A percentile compares a stretch with the other conserved stretches of the same genome.
phyloP scores from a whole-genome alignment of 1,284 basidiomycete species.

The Vanrija pseudolonga region DNA sequence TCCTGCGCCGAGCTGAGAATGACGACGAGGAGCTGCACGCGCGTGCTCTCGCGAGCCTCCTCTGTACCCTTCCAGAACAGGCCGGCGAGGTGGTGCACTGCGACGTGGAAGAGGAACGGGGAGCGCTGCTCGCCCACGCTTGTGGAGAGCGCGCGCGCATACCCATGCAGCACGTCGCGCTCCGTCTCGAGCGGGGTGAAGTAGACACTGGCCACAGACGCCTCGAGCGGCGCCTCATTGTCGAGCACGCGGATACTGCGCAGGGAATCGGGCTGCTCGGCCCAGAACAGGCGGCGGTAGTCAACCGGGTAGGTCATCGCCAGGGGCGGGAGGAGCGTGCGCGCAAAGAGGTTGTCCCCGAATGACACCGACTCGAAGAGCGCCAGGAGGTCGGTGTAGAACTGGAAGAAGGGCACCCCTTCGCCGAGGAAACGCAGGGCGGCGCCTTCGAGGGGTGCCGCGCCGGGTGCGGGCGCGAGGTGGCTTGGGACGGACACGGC shows the following conservation, averaged over 20 bases:
- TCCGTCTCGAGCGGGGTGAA: conserved; percentile 69
- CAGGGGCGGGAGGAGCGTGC: conserved; percentile 70
- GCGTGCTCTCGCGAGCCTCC: neutral
- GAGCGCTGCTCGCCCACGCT: conserved; percentile 39
- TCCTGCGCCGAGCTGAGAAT: conserved; percentile 6
- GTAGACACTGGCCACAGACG: conserved; percentile 54
- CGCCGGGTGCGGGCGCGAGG: neutral
- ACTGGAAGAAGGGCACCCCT: conserved; percentile 78
- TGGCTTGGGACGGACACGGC: conserved; percentile 15
- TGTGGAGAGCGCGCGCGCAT: conserved; percentile 46
- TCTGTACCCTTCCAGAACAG: conserved; percentile 61
- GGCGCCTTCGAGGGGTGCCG: conserved; percentile 57
- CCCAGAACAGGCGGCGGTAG: conserved; percentile 81
- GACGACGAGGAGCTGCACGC: conserved; percentile 14
- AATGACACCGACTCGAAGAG: conserved; percentile 90
- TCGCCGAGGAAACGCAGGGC: conserved; percentile 62
- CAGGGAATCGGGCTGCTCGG: conserved; percentile 64
- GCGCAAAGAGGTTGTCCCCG: conserved; percentile 70
- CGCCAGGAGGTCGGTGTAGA: conserved; percentile 85
- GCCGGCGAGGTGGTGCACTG: conserved; percentile 72
- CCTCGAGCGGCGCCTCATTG: conserved; percentile 29
- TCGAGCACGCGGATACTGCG: conserved; percentile 53
- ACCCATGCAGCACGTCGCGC: conserved; percentile 59
- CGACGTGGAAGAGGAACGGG: conserved; percentile 64
- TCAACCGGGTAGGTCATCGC: conserved; percentile 68